Percentiles rank a stretch among this genome's conserved stretches.
These are phyloP conservation scores for Pestalotiopsis sp. DNA, from an alignment of 2,329 filamentous ascomycete genomes.

Conservation along the genomic window DNA sequence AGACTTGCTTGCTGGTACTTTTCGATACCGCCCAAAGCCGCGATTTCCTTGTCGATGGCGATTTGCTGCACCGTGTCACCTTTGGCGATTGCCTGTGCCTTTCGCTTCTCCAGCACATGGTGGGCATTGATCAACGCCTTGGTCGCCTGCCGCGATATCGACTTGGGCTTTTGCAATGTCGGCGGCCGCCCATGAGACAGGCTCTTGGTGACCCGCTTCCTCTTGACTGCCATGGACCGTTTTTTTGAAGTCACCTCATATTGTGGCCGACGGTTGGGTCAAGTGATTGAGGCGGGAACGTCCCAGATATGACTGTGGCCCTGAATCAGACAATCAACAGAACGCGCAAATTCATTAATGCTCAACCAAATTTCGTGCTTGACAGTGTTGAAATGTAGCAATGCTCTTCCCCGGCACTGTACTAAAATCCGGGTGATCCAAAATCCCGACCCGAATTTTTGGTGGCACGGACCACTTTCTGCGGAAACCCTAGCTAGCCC, in stretches of 20 bases:
- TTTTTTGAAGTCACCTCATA: background rate
- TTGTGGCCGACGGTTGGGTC: background rate
- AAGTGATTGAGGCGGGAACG: background rate
- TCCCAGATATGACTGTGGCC: background rate
- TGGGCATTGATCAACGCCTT: slow-evolving; percentile 67
- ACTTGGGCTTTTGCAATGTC: slow-evolving; percentile 50
- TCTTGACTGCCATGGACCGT: slow-evolving; percentile 47
- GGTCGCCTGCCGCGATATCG: slow-evolving; percentile 67
- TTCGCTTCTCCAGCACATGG: slow-evolving; percentile 67
- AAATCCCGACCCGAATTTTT: background rate
- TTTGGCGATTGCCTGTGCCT: slow-evolving; percentile 55
- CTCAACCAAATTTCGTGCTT: background rate
- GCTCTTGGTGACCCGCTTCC: slow-evolving; percentile 48
- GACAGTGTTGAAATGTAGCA: background rate
- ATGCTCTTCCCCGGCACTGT: background rate
- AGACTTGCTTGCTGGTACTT: slow-evolving; percentile 70
- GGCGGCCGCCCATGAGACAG: slow-evolving; percentile 60
- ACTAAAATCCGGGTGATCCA: background rate
- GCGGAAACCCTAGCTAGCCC: slow-evolving; percentile 12
- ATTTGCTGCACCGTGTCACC: slow-evolving; percentile 54
- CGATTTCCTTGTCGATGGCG: slow-evolving; percentile 54
- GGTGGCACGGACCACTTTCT: background rate
- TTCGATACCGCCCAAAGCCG: slow-evolving; percentile 61
- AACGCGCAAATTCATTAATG: background rate
- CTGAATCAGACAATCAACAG: background rate